Evolutionary conservation across 1,284 basidiomycete species (phyloP).

Genomic region (Trichosporon sp.): DNA sequence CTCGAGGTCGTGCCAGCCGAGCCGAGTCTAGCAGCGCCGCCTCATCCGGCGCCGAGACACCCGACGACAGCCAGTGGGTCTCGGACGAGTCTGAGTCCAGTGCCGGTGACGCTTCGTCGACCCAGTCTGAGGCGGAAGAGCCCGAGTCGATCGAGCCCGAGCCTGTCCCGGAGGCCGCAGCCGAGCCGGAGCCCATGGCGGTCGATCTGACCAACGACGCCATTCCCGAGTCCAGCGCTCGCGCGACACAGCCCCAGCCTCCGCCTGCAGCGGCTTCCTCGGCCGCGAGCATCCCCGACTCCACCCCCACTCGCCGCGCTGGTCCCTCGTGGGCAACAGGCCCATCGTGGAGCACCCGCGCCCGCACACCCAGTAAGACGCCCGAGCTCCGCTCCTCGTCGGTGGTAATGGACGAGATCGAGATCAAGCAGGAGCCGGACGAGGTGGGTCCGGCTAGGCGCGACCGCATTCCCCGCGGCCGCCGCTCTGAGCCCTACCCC

Average conservation of each 20-base stretch:
- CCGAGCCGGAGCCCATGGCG: background rate
- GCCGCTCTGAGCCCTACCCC: background rate
- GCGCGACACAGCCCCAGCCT: background rate
- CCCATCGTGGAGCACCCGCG: background rate
- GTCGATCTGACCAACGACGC: background rate
- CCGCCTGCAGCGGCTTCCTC: background rate
- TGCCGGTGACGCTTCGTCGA: background rate
- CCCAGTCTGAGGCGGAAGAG: background rate
- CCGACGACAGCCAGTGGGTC: background rate
- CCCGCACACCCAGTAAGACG: background rate
- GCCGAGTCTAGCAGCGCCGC: background rate
- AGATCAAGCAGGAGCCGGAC: background rate
- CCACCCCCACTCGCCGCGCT: background rate
- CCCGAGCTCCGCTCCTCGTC: background rate
- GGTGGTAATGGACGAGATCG: background rate
- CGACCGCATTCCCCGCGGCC: background rate
- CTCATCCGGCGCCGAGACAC: background rate
- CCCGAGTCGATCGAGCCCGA: background rate
- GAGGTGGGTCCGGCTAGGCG: background rate
- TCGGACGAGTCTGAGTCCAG: background rate
- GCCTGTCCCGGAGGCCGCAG: background rate
- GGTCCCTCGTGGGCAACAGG: background rate
- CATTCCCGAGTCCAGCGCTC: background rate
- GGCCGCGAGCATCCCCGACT: background rate
- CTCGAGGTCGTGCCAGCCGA: background rate